These are phyloP conservation scores for Yamadazyma atmosphaerica DNA, from an alignment of 1,139 yeast species.

Conservation along the genomic window DNA sequence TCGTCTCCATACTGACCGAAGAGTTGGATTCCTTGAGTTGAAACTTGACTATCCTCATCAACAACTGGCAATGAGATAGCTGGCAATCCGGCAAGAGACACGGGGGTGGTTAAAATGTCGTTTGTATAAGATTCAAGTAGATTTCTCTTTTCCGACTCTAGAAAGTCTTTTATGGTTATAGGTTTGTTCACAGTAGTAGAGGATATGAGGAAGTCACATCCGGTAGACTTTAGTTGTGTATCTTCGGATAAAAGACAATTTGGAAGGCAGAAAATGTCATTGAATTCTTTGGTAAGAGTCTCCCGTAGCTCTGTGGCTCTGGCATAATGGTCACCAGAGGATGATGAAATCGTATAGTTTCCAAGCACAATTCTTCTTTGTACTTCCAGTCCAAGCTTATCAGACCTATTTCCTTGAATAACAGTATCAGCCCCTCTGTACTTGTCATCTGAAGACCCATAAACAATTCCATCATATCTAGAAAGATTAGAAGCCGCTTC, in stretches of 20 bases:
- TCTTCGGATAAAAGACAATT: constrained; percentile 39
- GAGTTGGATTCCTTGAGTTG: constrained; percentile 63
- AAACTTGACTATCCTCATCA: constrained; percentile 15
- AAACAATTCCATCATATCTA: constrained; percentile 86
- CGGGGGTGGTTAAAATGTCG: constrained; percentile 87
- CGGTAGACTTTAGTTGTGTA: constrained; percentile 6
- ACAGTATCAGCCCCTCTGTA: constrained; percentile 31
- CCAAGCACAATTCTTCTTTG: constrained; percentile 82
- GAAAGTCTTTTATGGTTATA: constrained; percentile 47
- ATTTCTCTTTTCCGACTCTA: constrained; percentile 30
- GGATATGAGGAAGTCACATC: constrained; percentile 68
- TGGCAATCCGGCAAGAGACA: constrained; percentile 90
- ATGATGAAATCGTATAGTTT: constrained; percentile 76
- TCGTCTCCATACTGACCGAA: constrained; percentile 90
- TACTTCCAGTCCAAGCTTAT: constrained; percentile 79
- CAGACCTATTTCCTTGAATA: constrained; percentile 59
- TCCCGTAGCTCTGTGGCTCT: constrained; percentile 73
- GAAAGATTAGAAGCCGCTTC: constrained; percentile 94
- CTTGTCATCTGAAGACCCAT: constrained; percentile 46
- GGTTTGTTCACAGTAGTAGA: constrained; percentile 74
- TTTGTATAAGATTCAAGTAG: constrained; percentile 69
- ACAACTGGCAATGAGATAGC: constrained; percentile 70
- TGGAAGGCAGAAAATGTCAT: constrained; percentile 54
- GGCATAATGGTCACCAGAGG: constrained; percentile 74
- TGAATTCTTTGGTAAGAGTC: constrained; percentile 62